Percentiles rank a stretch among this genome's conserved stretches.
These are phyloP conservation scores for Talaromyces verruculosus DNA, from an alignment of 2,329 filamentous ascomycete genomes.

Conservation along the genomic window DNA sequence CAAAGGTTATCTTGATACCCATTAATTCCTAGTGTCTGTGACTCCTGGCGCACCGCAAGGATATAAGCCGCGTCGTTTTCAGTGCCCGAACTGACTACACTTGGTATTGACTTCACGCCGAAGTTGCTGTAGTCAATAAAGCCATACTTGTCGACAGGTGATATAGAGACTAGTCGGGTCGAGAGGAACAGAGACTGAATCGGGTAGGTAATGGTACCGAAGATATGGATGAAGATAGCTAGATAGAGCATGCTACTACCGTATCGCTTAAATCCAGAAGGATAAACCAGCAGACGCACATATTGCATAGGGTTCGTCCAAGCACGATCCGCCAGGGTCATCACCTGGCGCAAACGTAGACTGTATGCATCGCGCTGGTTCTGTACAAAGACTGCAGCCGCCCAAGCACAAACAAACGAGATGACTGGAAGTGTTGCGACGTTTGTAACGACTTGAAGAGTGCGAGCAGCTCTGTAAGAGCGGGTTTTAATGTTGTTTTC, in stretches of 20 bases:
- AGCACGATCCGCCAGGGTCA: slow-evolving; percentile 27
- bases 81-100: not conserved
- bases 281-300: slow-evolving; percentile 4
- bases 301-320: slow-evolving; percentile 25
- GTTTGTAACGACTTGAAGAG: not conserved
- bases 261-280: slow-evolving; percentile 25
- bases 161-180: slow-evolving; percentile 2
- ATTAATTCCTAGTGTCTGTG: not conserved
- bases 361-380: slow-evolving; percentile 20
- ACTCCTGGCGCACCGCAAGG: slow-evolving; percentile 5
- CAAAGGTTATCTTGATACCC: slow-evolving; percentile 11
- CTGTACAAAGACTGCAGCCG: slow-evolving; percentile 28
- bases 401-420: slow-evolving; percentile 17
- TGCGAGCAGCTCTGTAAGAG: slow-evolving; percentile 11
- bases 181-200: slow-evolving; percentile 28
- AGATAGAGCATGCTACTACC: slow-evolving; percentile 27
- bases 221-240: slow-evolving; percentile 26
- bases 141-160: not conserved
- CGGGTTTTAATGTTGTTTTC: not conserved
- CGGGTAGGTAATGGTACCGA: slow-evolving; percentile 28
- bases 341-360: slow-evolving; percentile 27
- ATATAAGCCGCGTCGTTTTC: not conserved
- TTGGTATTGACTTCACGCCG: not conserved
- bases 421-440: slow-evolving; percentile 16
- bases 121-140: not conserved